A percentile compares a stretch with the other conserved stretches of the same genome.
Evolutionary conservation across 495 filamentous ascomycete genomes (phyloP).

Genomic region (Rhypophila decipiens): DNA sequence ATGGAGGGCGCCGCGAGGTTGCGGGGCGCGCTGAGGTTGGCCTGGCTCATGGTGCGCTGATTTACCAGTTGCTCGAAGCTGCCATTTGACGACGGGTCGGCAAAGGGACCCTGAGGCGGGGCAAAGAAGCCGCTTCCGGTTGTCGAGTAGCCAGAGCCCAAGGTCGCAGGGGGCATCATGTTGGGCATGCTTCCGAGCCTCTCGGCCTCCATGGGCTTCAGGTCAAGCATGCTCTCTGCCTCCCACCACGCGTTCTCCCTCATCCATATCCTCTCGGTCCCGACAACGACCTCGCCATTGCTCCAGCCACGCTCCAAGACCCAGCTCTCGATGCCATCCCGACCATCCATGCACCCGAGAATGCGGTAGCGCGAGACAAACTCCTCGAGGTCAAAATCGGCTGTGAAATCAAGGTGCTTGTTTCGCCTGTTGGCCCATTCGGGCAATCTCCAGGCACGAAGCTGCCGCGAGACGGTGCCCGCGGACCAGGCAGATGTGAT

Average conservation of each 20-base stretch:
- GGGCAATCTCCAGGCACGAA: slow-evolving; percentile 85
- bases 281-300: slow-evolving; percentile 91
- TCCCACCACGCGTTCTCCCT: slow-evolving; percentile 95
- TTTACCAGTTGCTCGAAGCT: slow-evolving; percentile 67
- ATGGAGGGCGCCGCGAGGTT: slow-evolving; percentile 58
- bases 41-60: slow-evolving; percentile 58
- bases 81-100: slow-evolving; percentile 55
- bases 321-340: slow-evolving; percentile 94
- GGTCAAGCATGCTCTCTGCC: slow-evolving; percentile 90
- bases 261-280: slow-evolving; percentile 90
- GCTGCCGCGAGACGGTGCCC: slow-evolving; percentile 81
- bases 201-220: slow-evolving; percentile 58
- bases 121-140: slow-evolving; percentile 67
- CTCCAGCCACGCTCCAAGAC: slow-evolving; percentile 94
- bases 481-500: slow-evolving; percentile 79
- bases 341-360: slow-evolving; percentile 82
- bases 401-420: slow-evolving; percentile 91
- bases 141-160: slow-evolving; percentile 61
- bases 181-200: slow-evolving; percentile 37
- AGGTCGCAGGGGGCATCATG: slow-evolving; percentile 38
- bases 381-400: slow-evolving; percentile 92
- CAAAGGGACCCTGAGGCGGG: slow-evolving; percentile 45
- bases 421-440: slow-evolving; percentile 95
- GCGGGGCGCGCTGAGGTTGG: slow-evolving; percentile 30
- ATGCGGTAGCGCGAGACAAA: slow-evolving; percentile 74